phyloP scores from a whole-genome alignment of 768 basidiomycete species.

The Coprinopsis strossmayeri region DNA sequence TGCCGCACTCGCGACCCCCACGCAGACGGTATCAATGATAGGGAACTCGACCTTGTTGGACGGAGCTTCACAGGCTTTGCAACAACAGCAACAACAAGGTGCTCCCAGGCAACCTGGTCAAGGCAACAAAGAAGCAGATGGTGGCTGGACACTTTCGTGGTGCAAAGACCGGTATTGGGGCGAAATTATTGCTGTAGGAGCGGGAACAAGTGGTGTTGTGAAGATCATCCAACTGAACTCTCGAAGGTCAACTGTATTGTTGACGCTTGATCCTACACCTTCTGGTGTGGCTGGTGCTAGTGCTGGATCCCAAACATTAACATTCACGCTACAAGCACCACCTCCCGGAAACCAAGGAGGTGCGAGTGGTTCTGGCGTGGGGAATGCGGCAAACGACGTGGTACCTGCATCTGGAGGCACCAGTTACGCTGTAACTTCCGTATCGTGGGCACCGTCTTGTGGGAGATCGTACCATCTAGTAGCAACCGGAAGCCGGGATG shows the following conservation, averaged over 20 bases:
- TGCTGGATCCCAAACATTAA: background rate
- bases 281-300: no score
- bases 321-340: no score
- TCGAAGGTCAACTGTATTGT: constrained; percentile 57
- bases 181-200: constrained; percentile 73
- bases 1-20: constrained; percentile 62
- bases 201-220: constrained; percentile 65
- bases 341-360: no score
- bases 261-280: constrained; percentile 53
- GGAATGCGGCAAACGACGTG: background rate
- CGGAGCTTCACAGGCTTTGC: constrained; percentile 54
- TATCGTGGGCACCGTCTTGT: constrained; percentile 92
- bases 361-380: background rate
- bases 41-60: constrained; percentile 27
- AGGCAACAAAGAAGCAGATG: constrained; percentile 76
- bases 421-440: constrained; percentile 65
- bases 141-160: constrained; percentile 93
- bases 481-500: constrained; percentile 85
- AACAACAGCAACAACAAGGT: constrained; percentile 39
- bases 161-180: constrained; percentile 97
- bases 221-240: constrained; percentile 81
- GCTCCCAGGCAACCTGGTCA: constrained; percentile 28
- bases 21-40: constrained; percentile 45
- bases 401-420: background rate
- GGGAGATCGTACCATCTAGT: constrained; percentile 93